Conservation (phyloP, 179 eudicot genomes). For the Carnegiea gigantea region DNA sequence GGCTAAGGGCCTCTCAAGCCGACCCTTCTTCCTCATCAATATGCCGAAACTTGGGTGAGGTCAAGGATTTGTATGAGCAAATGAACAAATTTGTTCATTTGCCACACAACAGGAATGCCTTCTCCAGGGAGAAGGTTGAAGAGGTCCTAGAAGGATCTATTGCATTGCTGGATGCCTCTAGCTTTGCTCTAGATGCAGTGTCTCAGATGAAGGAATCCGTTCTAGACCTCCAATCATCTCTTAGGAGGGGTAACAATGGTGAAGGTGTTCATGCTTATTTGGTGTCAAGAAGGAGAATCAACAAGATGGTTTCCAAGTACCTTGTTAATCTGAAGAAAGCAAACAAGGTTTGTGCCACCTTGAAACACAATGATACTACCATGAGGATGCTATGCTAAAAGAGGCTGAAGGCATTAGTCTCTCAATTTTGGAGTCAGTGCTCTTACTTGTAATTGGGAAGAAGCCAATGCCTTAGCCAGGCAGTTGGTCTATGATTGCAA, state of each 20-base stretch:
- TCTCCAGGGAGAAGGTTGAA: not conserved
- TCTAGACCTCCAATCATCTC: not conserved
- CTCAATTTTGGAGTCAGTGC: not conserved
- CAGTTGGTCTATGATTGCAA: not conserved
- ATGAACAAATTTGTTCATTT: not conserved
- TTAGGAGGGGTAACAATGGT: not conserved
- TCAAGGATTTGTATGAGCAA: slow-evolving; percentile 19
- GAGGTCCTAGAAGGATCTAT: slow-evolving; percentile 2
- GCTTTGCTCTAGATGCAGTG: not conserved
- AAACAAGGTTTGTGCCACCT: not conserved
- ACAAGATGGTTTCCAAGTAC: not conserved
- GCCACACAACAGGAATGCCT: not conserved
- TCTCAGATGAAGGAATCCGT: not conserved
- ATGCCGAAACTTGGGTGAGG: slow-evolving; percentile 17
- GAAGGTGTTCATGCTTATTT: not conserved
- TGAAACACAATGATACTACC: not conserved
- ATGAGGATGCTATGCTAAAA: not conserved
- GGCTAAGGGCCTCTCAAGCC: slow-evolving; percentile 24
- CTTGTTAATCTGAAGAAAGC: not conserved
- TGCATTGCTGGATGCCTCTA: not conserved
- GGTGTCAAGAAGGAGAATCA: not conserved
- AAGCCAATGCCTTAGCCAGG: not conserved
- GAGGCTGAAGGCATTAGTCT: not conserved
- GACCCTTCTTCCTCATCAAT: slow-evolving; percentile 19
- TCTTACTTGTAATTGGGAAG: not conserved